Conservation (phyloP, 345 rosid species). For the Gynandropsis gynandra region DNA sequence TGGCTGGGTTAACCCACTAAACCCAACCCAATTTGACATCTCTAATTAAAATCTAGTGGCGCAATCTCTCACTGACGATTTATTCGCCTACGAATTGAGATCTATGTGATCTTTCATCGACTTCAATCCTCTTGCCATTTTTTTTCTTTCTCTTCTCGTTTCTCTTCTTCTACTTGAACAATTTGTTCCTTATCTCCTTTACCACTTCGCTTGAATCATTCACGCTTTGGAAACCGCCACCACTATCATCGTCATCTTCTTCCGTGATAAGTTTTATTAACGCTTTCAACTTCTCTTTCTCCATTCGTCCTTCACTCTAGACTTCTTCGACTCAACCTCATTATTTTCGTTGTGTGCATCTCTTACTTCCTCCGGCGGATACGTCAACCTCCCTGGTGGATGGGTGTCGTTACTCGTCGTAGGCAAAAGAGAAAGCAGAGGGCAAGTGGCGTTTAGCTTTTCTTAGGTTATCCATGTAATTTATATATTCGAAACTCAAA, state of each 20-base stretch:
- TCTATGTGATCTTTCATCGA: conserved; percentile 89
- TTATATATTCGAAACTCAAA: too few relatives aligned
- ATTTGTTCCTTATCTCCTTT: conserved; percentile 39
- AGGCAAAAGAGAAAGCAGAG: too few relatives aligned
- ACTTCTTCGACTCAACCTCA: conserved; percentile 43
- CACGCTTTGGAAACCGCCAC: conserved; percentile 29
- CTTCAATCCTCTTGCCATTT: conserved; percentile 53
- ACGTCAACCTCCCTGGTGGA: conserved; percentile 18
- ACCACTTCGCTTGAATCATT: conserved; percentile 40
- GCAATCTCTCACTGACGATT: conserved; percentile 53
- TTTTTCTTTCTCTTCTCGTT: conserved; percentile 29
- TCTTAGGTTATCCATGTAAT: too few relatives aligned
- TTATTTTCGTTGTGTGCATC: conserved; percentile 23
- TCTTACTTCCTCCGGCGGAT: too few relatives aligned
- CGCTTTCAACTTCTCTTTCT: conserved; percentile 37
- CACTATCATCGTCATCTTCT: conserved; percentile 25
- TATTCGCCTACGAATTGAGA: conserved; percentile 69
- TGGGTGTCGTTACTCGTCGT: conserved; percentile 52
- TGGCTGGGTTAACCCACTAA: too few relatives aligned
- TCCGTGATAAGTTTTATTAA: conserved; percentile 28
- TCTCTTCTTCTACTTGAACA: conserved; percentile 44
- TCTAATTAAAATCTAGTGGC: too few relatives aligned
- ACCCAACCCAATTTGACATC: too few relatives aligned
- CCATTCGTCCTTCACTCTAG: conserved; percentile 42
- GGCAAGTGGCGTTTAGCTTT: too few relatives aligned